Evolutionary conservation across 2,329 filamentous ascomycete genomes (phyloP).

Genomic region (Fusarium sp.): DNA sequence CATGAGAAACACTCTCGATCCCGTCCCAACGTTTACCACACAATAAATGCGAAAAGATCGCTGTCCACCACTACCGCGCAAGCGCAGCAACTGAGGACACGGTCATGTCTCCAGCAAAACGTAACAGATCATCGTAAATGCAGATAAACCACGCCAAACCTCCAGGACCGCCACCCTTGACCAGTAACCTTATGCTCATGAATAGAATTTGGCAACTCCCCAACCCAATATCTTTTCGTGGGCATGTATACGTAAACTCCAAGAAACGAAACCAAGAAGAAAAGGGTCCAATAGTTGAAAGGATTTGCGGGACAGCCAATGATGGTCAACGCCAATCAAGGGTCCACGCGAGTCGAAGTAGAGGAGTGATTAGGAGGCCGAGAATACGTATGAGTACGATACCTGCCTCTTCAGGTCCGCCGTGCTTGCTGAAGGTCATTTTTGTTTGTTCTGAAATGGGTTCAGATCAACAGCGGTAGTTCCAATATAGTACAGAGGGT

Average conservation of each 20-base stretch:
- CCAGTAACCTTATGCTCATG: constrained; percentile 43
- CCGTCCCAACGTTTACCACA: not conserved
- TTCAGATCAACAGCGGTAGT: constrained; percentile 18
- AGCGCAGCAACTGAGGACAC: not conserved
- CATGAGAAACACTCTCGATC: constrained; percentile 6
- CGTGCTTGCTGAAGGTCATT: not conserved
- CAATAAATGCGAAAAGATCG: constrained; percentile 14
- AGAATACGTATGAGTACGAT: constrained; percentile 3
- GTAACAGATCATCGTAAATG: constrained; percentile 31
- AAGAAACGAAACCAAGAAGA: constrained; percentile 38
- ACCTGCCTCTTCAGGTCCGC: constrained; percentile 13
- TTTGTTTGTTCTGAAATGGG: not conserved
- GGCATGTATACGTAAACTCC: constrained; percentile 47
- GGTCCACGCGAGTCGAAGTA: constrained; percentile 20
- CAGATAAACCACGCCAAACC: constrained; percentile 42
- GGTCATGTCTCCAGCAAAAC: constrained; percentile 6
- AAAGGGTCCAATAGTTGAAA: constrained; percentile 22
- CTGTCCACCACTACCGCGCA: not conserved
- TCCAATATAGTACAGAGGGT: constrained; percentile 48
- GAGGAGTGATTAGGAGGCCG: constrained; percentile 30
- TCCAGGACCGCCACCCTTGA: constrained; percentile 33
- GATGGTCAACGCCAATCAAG: not conserved
- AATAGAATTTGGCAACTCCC: constrained; percentile 42
- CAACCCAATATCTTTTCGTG: constrained; percentile 39
- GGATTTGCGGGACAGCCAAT: not conserved